Evolutionary conservation across 768 basidiomycete species (phyloP).

Genomic region (Zangia roseola): DNA sequence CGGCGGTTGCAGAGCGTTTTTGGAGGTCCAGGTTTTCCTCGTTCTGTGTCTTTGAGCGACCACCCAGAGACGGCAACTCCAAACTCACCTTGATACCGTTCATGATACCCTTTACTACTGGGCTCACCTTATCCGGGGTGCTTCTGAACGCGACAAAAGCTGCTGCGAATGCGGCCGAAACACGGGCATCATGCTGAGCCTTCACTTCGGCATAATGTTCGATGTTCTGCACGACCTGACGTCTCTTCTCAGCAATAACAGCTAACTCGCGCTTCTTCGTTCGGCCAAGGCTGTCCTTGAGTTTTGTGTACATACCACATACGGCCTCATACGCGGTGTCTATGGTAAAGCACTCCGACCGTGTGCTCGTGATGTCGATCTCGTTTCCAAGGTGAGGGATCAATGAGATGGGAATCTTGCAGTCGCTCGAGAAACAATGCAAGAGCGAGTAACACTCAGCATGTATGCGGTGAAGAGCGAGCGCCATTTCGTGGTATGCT

Average conservation of each 20-base stretch:
- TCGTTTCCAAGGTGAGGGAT: conserved; percentile 79
- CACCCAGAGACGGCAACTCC: not conserved
- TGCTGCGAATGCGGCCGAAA: conserved; percentile 86
- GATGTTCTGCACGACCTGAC: conserved; percentile 64
- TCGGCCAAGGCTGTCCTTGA: conserved; percentile 73
- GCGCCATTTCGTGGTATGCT: conserved; percentile 90
- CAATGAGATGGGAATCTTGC: conserved; percentile 76
- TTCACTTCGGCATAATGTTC: conserved; percentile 82
- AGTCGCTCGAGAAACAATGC: conserved; percentile 81
- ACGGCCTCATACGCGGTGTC: conserved; percentile 72
- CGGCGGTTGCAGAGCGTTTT: conserved; percentile 79
- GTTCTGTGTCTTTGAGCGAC: conserved; percentile 45
- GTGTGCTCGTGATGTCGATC: conserved; percentile 70
- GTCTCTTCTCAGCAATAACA: conserved; percentile 72
- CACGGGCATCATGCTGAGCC: conserved; percentile 80
- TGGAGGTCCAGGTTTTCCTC: conserved; percentile 91
- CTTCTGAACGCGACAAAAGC: conserved; percentile 86
- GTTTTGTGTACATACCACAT: conserved; percentile 63
- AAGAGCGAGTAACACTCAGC: conserved; percentile 77
- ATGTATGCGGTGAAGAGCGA: conserved; percentile 76
- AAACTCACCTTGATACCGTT: conserved; percentile 87
- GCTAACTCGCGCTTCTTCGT: conserved; percentile 78
- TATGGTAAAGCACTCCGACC: conserved; percentile 71
- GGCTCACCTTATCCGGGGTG: conserved; percentile 91
- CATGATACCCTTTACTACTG: conserved; percentile 96